phyloP scores from a whole-genome alignment of 1,284 basidiomycete species.

The Irpex sp. region DNA sequence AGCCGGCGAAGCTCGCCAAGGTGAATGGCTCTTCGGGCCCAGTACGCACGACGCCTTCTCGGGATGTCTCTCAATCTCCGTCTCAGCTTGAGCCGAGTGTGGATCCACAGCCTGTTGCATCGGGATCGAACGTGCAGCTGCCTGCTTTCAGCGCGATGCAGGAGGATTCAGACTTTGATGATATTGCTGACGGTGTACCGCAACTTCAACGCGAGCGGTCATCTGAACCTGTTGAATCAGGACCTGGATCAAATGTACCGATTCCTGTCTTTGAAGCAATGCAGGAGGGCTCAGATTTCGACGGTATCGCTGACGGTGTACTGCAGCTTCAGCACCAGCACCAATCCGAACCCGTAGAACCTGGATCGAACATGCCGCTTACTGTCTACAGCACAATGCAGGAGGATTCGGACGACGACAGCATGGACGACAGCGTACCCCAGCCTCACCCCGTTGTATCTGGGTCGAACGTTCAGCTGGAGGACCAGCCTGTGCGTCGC shows the following conservation, averaged over 20 bases:
- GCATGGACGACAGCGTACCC: too few species aligned
- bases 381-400: too few species aligned
- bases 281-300: too few species aligned
- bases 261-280: too few species aligned
- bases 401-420: too few species aligned
- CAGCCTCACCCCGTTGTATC: background rate
- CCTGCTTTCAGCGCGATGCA: background rate
- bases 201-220: background rate
- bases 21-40: too few species aligned
- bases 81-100: background rate
- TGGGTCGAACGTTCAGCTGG: background rate
- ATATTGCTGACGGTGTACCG: background rate
- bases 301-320: too few species aligned
- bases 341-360: too few species aligned
- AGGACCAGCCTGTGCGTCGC: background rate
- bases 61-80: background rate
- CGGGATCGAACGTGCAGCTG: conserved; percentile 14
- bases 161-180: background rate
- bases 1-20: background rate
- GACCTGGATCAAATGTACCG: too few species aligned
- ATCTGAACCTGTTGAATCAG: conserved; percentile 2
- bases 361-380: too few species aligned
- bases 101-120: conserved; percentile 9
- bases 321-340: background rate
- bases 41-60: background rate